Evolutionary conservation across 2,329 filamentous ascomycete species (phyloP).

Genomic region (Aspergillus flavus): DNA sequence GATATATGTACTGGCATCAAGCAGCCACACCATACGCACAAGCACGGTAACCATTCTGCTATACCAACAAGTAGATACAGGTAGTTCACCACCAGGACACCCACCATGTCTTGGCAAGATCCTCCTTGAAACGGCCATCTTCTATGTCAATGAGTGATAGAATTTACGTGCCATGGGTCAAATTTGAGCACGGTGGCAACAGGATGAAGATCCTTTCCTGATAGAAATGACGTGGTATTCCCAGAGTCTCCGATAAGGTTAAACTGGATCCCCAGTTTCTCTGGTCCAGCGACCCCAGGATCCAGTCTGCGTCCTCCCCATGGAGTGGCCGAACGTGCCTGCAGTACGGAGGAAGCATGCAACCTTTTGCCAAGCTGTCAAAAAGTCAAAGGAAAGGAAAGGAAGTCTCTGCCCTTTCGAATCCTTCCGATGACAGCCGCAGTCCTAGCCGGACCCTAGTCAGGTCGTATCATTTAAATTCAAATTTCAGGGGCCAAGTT

Average conservation of each 20-base stretch:
- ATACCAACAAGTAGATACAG: too few species aligned
- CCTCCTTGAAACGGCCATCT: too few species aligned
- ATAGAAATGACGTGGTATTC: background rate
- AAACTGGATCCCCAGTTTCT: background rate
- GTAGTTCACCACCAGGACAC: too few species aligned
- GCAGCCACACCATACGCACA: too few species aligned
- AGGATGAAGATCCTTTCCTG: background rate
- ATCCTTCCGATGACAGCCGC: background rate
- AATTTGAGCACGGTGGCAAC: background rate
- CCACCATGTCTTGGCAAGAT: too few species aligned
- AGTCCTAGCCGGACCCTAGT: background rate
- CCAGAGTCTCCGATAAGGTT: background rate
- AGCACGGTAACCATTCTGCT: too few species aligned
- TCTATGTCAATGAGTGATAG: background rate
- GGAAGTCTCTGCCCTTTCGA: background rate
- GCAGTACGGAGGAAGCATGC: background rate
- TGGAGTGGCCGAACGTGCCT: background rate
- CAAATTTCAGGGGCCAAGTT: background rate
- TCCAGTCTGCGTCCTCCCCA: background rate
- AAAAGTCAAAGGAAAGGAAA: background rate
- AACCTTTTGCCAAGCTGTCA: background rate
- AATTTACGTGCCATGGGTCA: background rate
- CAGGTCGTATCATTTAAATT: too few species aligned
- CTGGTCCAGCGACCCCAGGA: background rate
- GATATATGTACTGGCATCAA: too few species aligned